Base-by-base conservation (phyloP, 1,284 basidiomycete genomes). In the Puccinia hordei region DNA sequence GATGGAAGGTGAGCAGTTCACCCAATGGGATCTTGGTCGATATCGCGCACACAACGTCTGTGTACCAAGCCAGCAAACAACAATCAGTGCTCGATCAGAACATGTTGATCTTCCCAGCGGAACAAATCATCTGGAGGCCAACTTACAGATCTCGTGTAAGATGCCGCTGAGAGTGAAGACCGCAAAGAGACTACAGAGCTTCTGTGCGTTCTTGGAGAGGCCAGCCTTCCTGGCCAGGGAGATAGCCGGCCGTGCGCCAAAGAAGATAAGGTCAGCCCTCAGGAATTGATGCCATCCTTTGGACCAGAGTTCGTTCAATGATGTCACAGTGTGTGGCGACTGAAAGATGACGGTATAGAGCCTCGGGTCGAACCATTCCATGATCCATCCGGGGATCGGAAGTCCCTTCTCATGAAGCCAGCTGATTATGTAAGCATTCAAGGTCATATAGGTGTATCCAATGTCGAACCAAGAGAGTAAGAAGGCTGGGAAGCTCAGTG, bases 241-340 rank as follows among this genome's bases (percentile, higher is more conserved):
- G n/a, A 59, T 79, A 6, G 55, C 65, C 9, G 76, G 76, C 10
- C 38, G 13, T 0, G 61, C 76, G 59, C 53, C 76, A 27, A 65
- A 79, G 33, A 79, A 59, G 27, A 79, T 24, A 15, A 79, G 66
- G 8, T 59, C 51, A 22, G 49, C 55, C 15, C 77, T 35, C 10
- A 80, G 69, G 17, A 80, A 72, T 57, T 72, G 77, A 83, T 90
- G 89, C 89, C 85, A 90, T 59, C 77, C 87, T 85, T 82, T 85
- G 82, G 81, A 86, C 88, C 89, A 90, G 81, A 89, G 88, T 13
- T 89, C 87, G 46, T 85, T 85, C 33, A 90, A 83, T 1, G 88
- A 89, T 5, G 87, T 87, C 0, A 88, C 81, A 19, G 82, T 81
- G 87, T 88, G 89, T 88, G 89, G 35, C 84, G 78, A 76, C 87